Base-by-base conservation (phyloP, 768 basidiomycete genomes). In the Suillus paluster region DNA sequence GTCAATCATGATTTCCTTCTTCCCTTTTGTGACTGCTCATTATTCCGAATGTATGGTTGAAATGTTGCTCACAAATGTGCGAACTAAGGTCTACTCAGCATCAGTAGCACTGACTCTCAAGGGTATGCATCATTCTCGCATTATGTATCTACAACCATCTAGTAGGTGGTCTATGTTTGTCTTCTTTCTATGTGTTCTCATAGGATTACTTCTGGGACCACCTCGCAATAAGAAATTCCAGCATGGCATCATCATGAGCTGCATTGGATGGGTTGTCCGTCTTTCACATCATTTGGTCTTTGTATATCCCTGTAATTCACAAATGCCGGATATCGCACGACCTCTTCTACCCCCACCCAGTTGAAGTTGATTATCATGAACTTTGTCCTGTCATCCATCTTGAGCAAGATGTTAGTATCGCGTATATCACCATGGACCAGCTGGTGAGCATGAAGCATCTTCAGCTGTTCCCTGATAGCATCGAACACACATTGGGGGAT, bases 331-430 rank as follows among this genome's bases (percentile, higher is more conserved):
- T 74, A 75, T 63, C 64, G 58, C 58, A 48, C 64, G 52, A 68
- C 48, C 7, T 57, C 66, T 38, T 58, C 57, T 42, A 59, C 62
- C 15, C 66, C 74, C 23, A 67, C 57, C 73, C 71, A 76, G 63
- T 76, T 71, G 57, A 74, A 74, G 62, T 74, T 69, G 41, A 73
- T 62, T 15, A 76, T 64, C 67, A 66, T 66, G 4, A 63, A 34
- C 25, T 45, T 17, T 15, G 0, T 45, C 53, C 8, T 11, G 56
- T 65, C 58, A 0, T 4, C 6, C 30, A 27, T 57, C 46, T n/a
- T 36, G n/a, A 65, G 53, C 49, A 73, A 30, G 55, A 72, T 69
- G 52, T 74, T 73, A 8, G 61, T 42, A 49, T 67, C 67, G 5
- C 66, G 56, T n/a, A 71, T 42, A 50, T 72, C 67, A 2, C 70